A percentile compares a stretch with the other conserved stretches of the same genome.
Evolutionary conservation across 2,329 filamentous ascomycete species (phyloP).

Genomic region (Neonectria coccinea): DNA sequence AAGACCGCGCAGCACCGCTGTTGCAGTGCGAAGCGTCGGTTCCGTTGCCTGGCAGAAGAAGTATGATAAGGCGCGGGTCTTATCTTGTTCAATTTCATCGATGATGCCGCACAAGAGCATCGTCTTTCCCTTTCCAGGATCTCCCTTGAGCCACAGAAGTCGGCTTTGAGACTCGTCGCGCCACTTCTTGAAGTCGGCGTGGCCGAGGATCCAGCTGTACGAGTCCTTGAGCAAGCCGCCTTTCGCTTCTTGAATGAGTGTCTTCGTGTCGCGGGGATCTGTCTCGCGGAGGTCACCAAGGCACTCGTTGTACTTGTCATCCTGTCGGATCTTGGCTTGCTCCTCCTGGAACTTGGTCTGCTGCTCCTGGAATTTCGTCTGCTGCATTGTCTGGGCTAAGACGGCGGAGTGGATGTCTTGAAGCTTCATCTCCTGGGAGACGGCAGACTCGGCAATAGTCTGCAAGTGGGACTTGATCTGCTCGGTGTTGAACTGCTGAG

Average conservation of each 20-base stretch:
- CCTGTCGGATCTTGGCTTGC: slow-evolving; percentile 1
- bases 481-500: slow-evolving; percentile 29
- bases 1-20: slow-evolving; percentile 7
- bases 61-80: slow-evolving; percentile 11
- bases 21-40: not conserved
- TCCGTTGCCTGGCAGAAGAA: slow-evolving; percentile 19
- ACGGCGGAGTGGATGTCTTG: not conserved
- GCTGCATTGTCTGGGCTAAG: not conserved
- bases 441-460: slow-evolving; percentile 10
- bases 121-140: slow-evolving; percentile 54
- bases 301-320: slow-evolving; percentile 2
- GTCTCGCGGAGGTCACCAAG: not conserved
- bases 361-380: slow-evolving; percentile 4
- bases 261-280: slow-evolving; percentile 10
- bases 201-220: slow-evolving; percentile 50
- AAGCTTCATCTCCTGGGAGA: not conserved
- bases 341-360: slow-evolving; percentile 3
- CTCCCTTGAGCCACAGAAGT: slow-evolving; percentile 50
- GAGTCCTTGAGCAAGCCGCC: slow-evolving; percentile 38
- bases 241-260: slow-evolving; percentile 8
- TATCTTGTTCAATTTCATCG: slow-evolving; percentile 21
- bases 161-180: slow-evolving; percentile 29
- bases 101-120: slow-evolving; percentile 50
- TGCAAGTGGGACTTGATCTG: slow-evolving; percentile 20
- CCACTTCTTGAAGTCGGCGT: slow-evolving; percentile 46